Percentiles rank a stretch among this genome's conserved stretches.
phyloP scores from a whole-genome alignment of 2,329 filamentous ascomycete genomes.

The Epichloe sibirici region DNA sequence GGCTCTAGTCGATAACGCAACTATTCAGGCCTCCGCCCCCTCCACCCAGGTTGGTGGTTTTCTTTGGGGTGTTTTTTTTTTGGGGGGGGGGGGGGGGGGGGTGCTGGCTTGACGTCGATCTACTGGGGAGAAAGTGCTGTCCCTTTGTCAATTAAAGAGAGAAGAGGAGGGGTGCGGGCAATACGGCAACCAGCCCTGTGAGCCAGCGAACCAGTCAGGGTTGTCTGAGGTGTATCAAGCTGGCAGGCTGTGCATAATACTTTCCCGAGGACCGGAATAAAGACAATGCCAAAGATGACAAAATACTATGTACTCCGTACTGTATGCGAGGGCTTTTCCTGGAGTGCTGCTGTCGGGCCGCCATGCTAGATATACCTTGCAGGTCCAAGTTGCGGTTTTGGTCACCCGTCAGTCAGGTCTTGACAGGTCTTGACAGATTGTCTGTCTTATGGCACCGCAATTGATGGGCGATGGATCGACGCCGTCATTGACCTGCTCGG shows the following conservation, averaged over 20 bases:
- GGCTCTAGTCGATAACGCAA: conserved; percentile 11
- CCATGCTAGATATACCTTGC: conserved; percentile 4
- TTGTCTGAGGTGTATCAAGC: conserved; percentile 12
- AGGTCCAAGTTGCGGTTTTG: neutral
- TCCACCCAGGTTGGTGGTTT: neutral
- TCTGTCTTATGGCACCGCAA: neutral
- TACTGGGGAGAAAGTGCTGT: neutral
- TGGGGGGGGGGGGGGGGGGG: no score
- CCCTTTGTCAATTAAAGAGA: neutral
- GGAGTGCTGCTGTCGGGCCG: conserved; percentile 2
- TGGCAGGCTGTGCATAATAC: conserved; percentile 1
- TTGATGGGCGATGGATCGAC: neutral
- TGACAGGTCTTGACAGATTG: neutral
- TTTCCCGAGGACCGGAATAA: neutral
- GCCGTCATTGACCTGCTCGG: neutral
- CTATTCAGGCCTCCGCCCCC: conserved; percentile 1
- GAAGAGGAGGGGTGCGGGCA: neutral
- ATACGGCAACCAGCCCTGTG: conserved; percentile 7
- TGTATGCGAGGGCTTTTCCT: neutral
- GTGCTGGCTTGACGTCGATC: neutral
- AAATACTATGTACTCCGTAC: neutral
- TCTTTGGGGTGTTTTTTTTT: conserved; percentile 6
- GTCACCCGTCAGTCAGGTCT: neutral
- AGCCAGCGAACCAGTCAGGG: conserved; percentile 12
- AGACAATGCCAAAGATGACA: neutral